Evolutionary conservation across 352 stramenopile species (phyloP).

Genomic region (Phytopythium litorale): DNA sequence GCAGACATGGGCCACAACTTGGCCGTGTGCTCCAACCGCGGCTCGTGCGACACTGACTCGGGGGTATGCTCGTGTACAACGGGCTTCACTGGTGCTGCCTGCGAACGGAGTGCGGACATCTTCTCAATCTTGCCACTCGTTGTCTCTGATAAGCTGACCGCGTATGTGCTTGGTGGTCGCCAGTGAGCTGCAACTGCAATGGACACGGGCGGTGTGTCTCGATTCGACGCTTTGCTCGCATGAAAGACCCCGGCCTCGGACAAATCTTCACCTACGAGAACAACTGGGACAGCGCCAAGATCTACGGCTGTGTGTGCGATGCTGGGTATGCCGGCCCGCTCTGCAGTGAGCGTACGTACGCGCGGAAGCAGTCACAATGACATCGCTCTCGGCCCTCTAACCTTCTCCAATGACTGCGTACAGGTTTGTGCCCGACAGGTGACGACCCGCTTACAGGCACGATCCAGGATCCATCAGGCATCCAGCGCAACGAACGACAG

Average conservation of each 20-base stretch:
- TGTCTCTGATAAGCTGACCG: neutral
- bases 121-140: neutral
- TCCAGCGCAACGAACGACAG: slow-evolving; percentile 73
- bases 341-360: slow-evolving; percentile 53
- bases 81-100: slow-evolving; percentile 78
- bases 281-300: slow-evolving; percentile 84
- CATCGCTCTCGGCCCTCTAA: neutral
- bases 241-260: slow-evolving; percentile 55
- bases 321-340: slow-evolving; percentile 65
- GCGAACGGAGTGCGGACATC: slow-evolving; percentile 54
- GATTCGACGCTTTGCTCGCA: slow-evolving; percentile 56
- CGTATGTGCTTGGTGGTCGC: neutral
- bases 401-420: neutral
- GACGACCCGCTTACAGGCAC: slow-evolving; percentile 86
- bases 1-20: slow-evolving; percentile 75
- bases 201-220: slow-evolving; percentile 76
- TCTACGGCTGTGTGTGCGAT: slow-evolving; percentile 87
- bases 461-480: slow-evolving; percentile 46
- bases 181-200: slow-evolving; percentile 75
- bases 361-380: neutral
- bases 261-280: slow-evolving; percentile 46
- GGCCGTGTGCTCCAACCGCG: slow-evolving; percentile 87
- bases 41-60: slow-evolving; percentile 49
- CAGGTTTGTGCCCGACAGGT: slow-evolving; percentile 70
- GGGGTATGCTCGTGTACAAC: slow-evolving; percentile 59